Base-by-base conservation (phyloP, 2,329 filamentous ascomycete species). In the Lecanicillium sp. region DNA sequence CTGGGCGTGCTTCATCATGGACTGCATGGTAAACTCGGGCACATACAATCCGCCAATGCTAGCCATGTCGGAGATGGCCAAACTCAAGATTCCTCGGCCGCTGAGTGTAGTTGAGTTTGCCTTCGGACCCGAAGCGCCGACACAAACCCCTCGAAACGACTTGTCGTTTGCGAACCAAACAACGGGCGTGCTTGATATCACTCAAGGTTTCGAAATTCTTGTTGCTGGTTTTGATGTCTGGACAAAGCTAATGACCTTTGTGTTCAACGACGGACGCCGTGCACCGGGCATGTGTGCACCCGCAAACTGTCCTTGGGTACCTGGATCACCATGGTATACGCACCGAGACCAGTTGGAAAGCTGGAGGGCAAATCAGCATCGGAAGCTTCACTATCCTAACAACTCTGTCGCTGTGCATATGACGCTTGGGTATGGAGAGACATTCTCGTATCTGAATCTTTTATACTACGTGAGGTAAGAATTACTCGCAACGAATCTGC, bases 1-100 rank as follows among this genome's bases (percentile, higher is more conserved):
- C 31, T 68, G 65, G 65, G 58, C 58, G 0, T 68, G 65, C 43
- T 67, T 66, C 38, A 58, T 69, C 20, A 60, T 68, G 53, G 64
- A 67, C 41, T 60, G 64, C 9, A 59, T 65, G 36, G 55, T 68
- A 28, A 62, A 62, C 28, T 66, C 62, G 2, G 63, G 63, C 0
- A 64, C 57, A 0, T 62, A 62, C 17, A 59, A 60, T 7, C 57
- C 59, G 0, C 57, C 55, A 4, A 59, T 62, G 51, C 50, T 63
- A 0, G 55, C 57, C 4, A 53, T 62, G 44, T 47, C 49, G 0
- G 55, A 60, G 9, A 60, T 62, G 56, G 41, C 47, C 0, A 60
- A 59, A 30, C 48, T 58, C 18, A 55, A 54, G 20, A 56, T 60
- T 2, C 36, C 48, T 1, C 51, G 56, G 1, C 57, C 55, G 1